Base-by-base conservation (phyloP, 2,329 filamentous ascomycete species). In the Phialemonium atrogriseum region DNA sequence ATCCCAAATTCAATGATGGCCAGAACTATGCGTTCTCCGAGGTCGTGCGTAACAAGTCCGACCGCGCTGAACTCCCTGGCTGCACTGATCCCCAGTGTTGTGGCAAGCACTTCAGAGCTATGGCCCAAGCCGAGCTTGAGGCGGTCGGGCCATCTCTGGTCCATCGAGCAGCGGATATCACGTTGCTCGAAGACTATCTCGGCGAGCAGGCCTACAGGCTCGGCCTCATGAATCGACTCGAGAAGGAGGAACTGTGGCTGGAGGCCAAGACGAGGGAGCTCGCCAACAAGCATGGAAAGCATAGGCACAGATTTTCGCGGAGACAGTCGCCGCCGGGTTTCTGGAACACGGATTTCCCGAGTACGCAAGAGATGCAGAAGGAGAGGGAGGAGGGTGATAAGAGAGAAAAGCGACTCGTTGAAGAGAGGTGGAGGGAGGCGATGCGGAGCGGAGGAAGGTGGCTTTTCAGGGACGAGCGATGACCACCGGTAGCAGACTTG, bases 261-360 rank as follows among this genome's bases (percentile, higher is more conserved):
- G 73, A 87, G 48, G 88, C 88, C 10, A 80, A 80, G 49, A 80
- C 77, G 0, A 73, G 76, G 49, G 66, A 79, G 29, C 62, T 93
- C 40, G 82, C 88, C 2, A 79, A 88, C 48, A 70, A 73, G 39
- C 77, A 75, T 52, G 87, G 87, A 5, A 85, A 70, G 50, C 88
- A 95, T 56, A 71, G 82, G 34, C 73, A 89, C 44, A 69, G 77
- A 17, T 87, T 81, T 54, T 73, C 79, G 37, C 72, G 86, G 30
- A 69, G 73, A 40, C 66, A 62, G 26, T 85, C 82, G 8, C 88
- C 91, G 10, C 85, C 86, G 2, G 88, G 87, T 0, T 96, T 85
- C 52, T 98, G 91, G 91, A 70, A 84, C 33, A 72, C 81, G 2
- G 89, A 94, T 44, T 94, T 98, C 52, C 88, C 89, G 2, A 77